Evolutionary conservation across 495 filamentous ascomycete species (phyloP).

Genomic region (Tuber melanosporum): DNA sequence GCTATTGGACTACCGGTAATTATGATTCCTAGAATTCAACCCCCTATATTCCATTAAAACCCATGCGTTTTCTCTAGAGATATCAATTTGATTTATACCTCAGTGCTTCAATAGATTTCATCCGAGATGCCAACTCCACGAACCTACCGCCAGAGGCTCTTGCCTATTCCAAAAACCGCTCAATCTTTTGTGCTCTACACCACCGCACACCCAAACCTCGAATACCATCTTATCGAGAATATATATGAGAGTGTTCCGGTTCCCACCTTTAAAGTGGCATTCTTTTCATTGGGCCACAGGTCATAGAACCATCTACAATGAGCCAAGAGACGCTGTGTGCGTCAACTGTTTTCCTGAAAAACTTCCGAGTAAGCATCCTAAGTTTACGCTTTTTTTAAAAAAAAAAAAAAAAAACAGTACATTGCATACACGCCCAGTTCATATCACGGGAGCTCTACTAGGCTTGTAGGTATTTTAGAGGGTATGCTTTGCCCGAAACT

Average conservation of each 20-base stretch:
- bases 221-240: background rate
- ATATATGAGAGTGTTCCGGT: background rate
- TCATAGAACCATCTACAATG: background rate
- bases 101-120: background rate
- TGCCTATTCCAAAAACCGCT: background rate
- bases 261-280: background rate
- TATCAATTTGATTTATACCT: background rate
- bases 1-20: background rate
- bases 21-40: background rate
- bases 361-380: background rate
- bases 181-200: background rate
- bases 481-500: background rate
- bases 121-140: background rate
- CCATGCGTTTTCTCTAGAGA: background rate
- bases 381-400: background rate
- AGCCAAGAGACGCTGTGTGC: background rate
- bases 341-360: background rate
- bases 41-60: background rate
- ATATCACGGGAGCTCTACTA: background rate
- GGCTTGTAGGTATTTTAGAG: background rate
- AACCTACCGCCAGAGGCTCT: background rate
- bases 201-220: background rate
- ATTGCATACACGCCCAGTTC: background rate
- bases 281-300: background rate
- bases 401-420: background rate